These are phyloP conservation scores for Domatiomyces catenatus DNA, from an alignment of 2,329 filamentous ascomycete genomes.

Conservation along the genomic window DNA sequence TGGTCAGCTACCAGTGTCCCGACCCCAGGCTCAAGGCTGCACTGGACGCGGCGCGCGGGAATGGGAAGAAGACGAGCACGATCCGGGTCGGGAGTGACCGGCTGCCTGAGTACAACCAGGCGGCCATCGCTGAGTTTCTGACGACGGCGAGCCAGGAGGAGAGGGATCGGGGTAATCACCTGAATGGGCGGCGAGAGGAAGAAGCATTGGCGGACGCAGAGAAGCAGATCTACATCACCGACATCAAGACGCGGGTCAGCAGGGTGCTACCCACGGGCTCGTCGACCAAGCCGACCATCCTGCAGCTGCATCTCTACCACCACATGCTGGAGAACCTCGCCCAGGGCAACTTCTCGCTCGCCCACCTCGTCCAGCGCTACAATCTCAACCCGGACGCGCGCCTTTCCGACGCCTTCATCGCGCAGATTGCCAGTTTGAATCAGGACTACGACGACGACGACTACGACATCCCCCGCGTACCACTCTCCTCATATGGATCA, in stretches of 20 bases:
- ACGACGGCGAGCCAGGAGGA: constrained; percentile 15
- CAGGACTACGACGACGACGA: constrained; percentile 34
- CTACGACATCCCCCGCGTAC: constrained; percentile 4
- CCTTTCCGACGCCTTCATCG: constrained; percentile 69
- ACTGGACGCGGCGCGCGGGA: constrained; percentile 25
- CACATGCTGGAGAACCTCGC: constrained; percentile 66
- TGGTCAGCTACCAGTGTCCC: constrained; percentile 62
- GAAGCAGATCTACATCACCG: constrained; percentile 53
- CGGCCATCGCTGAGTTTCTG: constrained; percentile 31
- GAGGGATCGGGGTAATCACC: constrained; percentile 14
- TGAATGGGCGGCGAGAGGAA: constrained; percentile 18
- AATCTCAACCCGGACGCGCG: constrained; percentile 44
- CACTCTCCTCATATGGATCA: constrained; percentile 17
- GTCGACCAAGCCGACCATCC: constrained; percentile 57
- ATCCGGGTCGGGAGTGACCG: constrained; percentile 11
- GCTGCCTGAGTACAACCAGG: constrained; percentile 28
- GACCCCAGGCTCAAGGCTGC: constrained; percentile 49
- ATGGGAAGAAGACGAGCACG: constrained; percentile 33
- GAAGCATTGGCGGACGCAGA: constrained; percentile 2
- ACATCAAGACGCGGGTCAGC: constrained; percentile 70
- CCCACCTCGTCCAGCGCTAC: constrained; percentile 56
- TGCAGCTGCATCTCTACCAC: constrained; percentile 85
- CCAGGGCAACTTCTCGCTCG: constrained; percentile 52
- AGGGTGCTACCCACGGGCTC: constrained; percentile 48
- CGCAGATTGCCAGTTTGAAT: constrained; percentile 55